Evolutionary conservation across 495 filamentous ascomycete genomes (phyloP), one percentile per base, ranked within the genome.

Genomic region (Tuber melanosporum): DNA sequence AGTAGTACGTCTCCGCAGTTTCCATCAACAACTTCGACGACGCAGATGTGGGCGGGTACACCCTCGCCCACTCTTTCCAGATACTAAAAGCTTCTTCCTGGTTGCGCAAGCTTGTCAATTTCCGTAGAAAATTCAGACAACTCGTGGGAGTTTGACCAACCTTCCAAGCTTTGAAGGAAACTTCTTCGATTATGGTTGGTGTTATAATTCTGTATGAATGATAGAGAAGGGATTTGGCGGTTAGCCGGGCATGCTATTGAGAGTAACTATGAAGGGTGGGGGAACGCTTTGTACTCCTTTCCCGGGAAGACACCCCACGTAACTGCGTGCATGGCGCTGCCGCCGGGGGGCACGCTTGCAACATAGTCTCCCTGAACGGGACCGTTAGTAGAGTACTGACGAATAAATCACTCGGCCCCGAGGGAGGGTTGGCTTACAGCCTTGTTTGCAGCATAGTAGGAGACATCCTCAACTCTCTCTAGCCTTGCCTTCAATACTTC

Each of bases 291-390:
- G 20, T 78, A 83, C 86, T 99, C 95, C 85, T 98, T 98, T 32
- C 94, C 94, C 2, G 92, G 91, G 85, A 99, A 99, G 19, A 92
- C 91, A 47, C 95, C 95, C 95, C 95, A 99, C 3, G 95, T 99
- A 3, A 99, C 95, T 1, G 96, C 93, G 83, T 98, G 97, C 57
- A 96, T 93, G 32, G 89, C 87, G 52, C 87, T 86, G 70, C 88
- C 88, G 20, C 75, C 76, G 26, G 52, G 49, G 45, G 75, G 73
- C 42, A 83, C 74, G 69, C 80, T 83, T 6, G 74, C 78, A 26
- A 71, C 70, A 78, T 82, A 83, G 46, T 82, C 75, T 12, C 81
- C 81, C 81, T 80, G 52, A 36, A 76, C 3, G 32, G 57, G 57
- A 1, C 26, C 57, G 57, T 66, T 36, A 66, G 26, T 32, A 32